These are phyloP conservation scores for Exophiala xenobiotica DNA, from an alignment of 2,329 filamentous ascomycete genomes.

Conservation along the genomic window DNA sequence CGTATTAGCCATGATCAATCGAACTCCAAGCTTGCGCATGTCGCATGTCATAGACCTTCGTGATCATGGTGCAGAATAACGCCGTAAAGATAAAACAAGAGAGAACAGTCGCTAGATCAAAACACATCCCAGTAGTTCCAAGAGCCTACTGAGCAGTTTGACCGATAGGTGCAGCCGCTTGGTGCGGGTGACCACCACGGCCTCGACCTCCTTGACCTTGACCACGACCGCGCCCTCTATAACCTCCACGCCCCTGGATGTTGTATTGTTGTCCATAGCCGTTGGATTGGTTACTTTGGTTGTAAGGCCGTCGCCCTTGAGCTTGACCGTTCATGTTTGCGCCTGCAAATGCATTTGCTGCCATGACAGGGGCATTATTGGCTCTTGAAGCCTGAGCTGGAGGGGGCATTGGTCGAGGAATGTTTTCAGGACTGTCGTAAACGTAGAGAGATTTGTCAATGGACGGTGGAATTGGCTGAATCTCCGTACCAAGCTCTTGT, in stretches of 20 bases:
- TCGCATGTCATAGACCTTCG: constrained; percentile 29
- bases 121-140: neutral
- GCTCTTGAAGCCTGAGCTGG: constrained; percentile 31
- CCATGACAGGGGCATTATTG: constrained; percentile 15
- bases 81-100: constrained; percentile 16
- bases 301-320: constrained; percentile 19
- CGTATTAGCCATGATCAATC: constrained; percentile 22
- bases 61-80: constrained; percentile 22
- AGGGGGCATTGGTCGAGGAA: constrained; percentile 70
- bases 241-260: constrained; percentile 39
- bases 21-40: constrained; percentile 31
- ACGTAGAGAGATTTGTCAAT: constrained; percentile 99
- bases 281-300: constrained; percentile 26
- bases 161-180: constrained; percentile 13
- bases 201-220: constrained; percentile 45
- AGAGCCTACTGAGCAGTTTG: constrained; percentile 22
- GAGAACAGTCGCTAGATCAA: constrained; percentile 16
- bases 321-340: constrained; percentile 15
- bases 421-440: constrained; percentile 92
- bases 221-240: constrained; percentile 45
- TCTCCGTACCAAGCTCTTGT: constrained; percentile 94
- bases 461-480: constrained; percentile 86
- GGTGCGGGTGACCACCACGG: constrained; percentile 23
- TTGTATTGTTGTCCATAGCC: constrained; percentile 33
- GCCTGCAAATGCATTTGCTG: constrained; percentile 5